Conservation (phyloP, 805 yeast genomes). For the Limtongozyma cylindracea region DNA sequence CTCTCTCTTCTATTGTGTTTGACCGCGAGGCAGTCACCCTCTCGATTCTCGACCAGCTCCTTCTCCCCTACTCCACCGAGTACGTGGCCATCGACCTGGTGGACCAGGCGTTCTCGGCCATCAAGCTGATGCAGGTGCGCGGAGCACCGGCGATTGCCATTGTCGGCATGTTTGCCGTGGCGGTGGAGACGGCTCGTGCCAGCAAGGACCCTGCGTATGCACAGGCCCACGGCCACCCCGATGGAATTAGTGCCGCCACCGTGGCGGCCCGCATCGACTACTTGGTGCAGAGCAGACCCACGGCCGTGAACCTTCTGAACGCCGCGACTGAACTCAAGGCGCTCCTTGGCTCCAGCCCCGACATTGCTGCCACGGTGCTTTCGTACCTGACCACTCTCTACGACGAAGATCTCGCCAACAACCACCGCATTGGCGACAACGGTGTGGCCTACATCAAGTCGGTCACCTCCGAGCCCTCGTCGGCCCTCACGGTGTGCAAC, state of each 20-base stretch:
- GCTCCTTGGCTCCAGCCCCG: conserved; percentile 4
- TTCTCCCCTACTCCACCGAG: conserved; percentile 54
- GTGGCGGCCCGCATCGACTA: conserved; percentile 26
- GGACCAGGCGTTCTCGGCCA: conserved; percentile 63
- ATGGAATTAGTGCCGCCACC: too few species aligned
- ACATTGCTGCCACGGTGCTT: conserved; percentile 9
- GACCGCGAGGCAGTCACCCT: conserved; percentile 19
- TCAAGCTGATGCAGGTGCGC: conserved; percentile 77
- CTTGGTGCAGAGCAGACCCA: conserved; percentile 64
- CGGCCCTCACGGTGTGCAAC: conserved; percentile 81
- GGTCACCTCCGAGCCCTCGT: conserved; percentile 24
- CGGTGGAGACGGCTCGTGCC: too few species aligned
- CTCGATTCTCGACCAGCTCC: conserved; percentile 53
- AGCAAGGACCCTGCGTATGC: too few species aligned
- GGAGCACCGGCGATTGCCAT: conserved; percentile 98
- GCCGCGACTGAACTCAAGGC: conserved; percentile 30
- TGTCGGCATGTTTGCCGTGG: conserved; percentile 68
- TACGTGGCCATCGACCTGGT: conserved; percentile 38
- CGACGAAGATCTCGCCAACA: conserved; percentile 58
- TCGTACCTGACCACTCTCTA: conserved; percentile 28
- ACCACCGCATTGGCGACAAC: conserved; percentile 50
- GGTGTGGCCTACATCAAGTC: conserved; percentile 48
- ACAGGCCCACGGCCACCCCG: too few species aligned
- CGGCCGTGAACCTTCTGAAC: conserved; percentile 80
- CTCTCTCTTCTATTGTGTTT: too few species aligned